Percentiles rank a stretch among this genome's conserved stretches.
phyloP scores from a whole-genome alignment of 2,329 filamentous ascomycete genomes.

The Ceratocystis alfenasii region DNA sequence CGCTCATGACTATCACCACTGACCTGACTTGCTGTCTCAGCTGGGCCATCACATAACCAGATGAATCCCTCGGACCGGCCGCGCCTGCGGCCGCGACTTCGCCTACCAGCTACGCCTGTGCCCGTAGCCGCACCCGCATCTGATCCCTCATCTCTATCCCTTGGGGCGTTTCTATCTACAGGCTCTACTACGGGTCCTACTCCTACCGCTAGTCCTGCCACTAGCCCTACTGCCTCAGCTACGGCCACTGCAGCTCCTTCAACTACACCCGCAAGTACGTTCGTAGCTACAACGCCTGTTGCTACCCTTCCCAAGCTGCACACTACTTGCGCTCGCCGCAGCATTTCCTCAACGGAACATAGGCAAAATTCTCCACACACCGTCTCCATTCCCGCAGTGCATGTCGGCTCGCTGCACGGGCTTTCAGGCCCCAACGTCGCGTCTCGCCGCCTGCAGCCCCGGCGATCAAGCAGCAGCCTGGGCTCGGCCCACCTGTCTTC shows the following conservation, averaged over 20 bases:
- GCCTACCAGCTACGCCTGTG: neutral
- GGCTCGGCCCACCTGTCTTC: neutral
- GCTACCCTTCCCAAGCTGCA: neutral
- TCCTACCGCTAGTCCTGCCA: neutral
- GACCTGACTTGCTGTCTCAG: constrained; percentile 4
- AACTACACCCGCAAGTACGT: neutral
- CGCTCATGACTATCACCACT: neutral
- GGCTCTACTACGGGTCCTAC: neutral
- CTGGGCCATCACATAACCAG: constrained; percentile 7
- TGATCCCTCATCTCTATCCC: too few relatives aligned
- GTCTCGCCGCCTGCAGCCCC: neutral
- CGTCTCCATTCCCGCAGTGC: neutral
- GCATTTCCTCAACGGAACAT: neutral
- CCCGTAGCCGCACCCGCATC: neutral
- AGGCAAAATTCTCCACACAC: neutral
- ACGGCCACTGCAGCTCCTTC: neutral
- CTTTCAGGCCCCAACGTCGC: neutral
- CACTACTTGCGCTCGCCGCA: neutral
- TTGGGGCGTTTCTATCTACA: too few relatives aligned
- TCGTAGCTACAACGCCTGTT: too few relatives aligned
- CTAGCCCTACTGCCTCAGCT: neutral
- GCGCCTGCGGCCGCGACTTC: neutral
- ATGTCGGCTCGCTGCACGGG: too few relatives aligned
- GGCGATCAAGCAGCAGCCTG: neutral
- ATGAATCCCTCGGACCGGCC: constrained; percentile 4